A percentile compares a stretch with the other conserved stretches of the same genome.
phyloP scores from a whole-genome alignment of 371 early-diverging fungal genomes.

The Rhizopus microsporus region DNA sequence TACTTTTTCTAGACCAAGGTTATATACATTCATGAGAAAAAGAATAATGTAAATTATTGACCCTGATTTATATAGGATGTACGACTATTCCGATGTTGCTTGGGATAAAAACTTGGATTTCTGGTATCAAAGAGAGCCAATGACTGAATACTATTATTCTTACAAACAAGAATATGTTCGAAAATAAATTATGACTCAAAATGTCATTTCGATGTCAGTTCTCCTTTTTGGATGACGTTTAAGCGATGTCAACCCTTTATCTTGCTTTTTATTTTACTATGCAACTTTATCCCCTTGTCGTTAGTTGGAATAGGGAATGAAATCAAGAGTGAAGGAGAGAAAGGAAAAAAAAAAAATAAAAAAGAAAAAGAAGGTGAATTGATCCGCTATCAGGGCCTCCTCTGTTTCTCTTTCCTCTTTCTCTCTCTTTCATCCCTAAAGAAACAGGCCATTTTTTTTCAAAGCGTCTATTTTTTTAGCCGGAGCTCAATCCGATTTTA shows the following conservation, averaged over 20 bases:
- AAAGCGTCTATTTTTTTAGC: neutral
- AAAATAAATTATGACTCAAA: conserved; percentile 8
- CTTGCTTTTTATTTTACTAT: no score
- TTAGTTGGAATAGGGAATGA: no score
- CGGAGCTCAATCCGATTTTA: conserved; percentile 2
- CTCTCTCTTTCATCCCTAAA: neutral
- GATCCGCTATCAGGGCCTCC: neutral
- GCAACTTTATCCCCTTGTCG: neutral
- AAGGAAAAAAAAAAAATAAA: neutral
- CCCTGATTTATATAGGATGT: conserved; percentile 1
- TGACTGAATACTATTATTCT: conserved; percentile 1
- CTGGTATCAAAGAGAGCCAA: conserved; percentile 27
- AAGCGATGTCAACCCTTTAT: no score
- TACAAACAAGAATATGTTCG: neutral
- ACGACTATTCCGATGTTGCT: conserved; percentile 22
- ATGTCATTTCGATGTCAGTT: conserved; percentile 1
- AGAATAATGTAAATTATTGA: neutral
- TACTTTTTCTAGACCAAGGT: conserved; percentile 26
- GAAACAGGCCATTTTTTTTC: conserved; percentile 9
- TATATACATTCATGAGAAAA: neutral
- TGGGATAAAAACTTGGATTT: conserved; percentile 19
- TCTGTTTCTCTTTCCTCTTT: neutral
- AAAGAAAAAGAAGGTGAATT: neutral
- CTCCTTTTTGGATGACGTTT: no score
- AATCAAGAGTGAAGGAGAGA: neutral